Evolutionary conservation across 2,329 filamentous ascomycete genomes (phyloP).

Genomic region (Pseudocercospora eumusae): DNA sequence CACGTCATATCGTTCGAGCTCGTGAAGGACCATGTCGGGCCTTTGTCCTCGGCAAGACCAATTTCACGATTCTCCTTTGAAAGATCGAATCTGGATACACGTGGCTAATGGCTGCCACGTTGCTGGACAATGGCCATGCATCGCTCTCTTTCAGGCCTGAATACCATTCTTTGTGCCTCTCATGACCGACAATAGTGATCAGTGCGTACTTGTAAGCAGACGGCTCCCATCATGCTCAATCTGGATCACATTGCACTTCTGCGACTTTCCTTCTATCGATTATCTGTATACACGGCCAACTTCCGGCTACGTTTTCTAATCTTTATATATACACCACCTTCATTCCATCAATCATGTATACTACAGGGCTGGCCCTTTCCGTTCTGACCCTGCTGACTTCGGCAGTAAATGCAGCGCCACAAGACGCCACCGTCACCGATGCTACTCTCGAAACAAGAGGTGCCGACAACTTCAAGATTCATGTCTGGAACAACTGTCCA

Average conservation of each 20-base stretch:
- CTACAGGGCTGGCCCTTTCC: constrained; percentile 17
- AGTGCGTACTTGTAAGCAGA: not conserved
- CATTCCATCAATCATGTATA: constrained; percentile 14
- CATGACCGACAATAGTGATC: not conserved
- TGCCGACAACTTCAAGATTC: constrained; percentile 32
- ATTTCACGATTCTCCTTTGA: not conserved
- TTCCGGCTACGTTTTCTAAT: not conserved
- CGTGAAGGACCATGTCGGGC: not conserved
- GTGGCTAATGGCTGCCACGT: not conserved
- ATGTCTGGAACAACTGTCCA: constrained; percentile 35
- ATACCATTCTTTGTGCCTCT: not conserved
- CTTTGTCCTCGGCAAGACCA: not conserved
- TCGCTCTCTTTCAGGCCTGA: not conserved
- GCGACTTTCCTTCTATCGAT: not conserved
- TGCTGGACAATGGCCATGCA: not conserved
- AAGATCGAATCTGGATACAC: not conserved
- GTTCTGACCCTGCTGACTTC: constrained; percentile 13
- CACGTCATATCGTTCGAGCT: no score
- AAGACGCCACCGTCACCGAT: constrained; percentile 3
- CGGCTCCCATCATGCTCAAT: not conserved
- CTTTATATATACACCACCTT: constrained; percentile 2
- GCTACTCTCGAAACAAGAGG: constrained; percentile 16
- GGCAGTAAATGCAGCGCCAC: constrained; percentile 5
- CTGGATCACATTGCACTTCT: not conserved
- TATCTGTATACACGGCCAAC: not conserved